A percentile compares a stretch with the other conserved stretches of the same genome.
phyloP scores from a whole-genome alignment of 116 monocot genomes.

The Papilionanthe hybrid region DNA sequence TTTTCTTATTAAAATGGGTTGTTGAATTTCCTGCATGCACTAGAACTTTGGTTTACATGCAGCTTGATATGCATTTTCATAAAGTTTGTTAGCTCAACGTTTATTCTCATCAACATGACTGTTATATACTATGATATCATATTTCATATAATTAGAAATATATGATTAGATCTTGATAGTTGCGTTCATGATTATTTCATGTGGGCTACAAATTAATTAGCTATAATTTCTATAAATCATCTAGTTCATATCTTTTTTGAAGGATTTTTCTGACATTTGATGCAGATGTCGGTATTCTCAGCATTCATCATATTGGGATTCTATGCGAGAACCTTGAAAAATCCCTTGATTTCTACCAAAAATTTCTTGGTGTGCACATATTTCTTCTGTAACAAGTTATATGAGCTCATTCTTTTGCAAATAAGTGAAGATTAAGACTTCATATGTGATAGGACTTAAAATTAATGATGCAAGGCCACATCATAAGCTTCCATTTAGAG shows the following conservation, averaged over 20 bases:
- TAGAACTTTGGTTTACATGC: not conserved
- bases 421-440: not conserved
- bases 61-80: not conserved
- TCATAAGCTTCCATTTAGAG: slow-evolving; percentile 96
- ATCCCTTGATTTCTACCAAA: slow-evolving; percentile 88
- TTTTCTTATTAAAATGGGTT: too few relatives aligned
- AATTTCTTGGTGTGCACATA: slow-evolving; percentile 61
- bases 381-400: not conserved
- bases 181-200: not conserved
- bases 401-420: not conserved
- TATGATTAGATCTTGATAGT: not conserved
- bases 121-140: not conserved
- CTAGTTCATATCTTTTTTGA: not conserved
- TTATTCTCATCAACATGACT: not conserved
- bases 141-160: not conserved
- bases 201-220: not conserved
- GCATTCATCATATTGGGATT: slow-evolving; percentile 94
- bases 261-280: slow-evolving; percentile 2
- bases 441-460: slow-evolving; percentile 52
- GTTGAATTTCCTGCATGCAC: not conserved
- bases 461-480: slow-evolving; percentile 83
- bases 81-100: not conserved
- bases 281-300: slow-evolving; percentile 76
- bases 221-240: not conserved
- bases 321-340: slow-evolving; percentile 90